These are phyloP conservation scores for Leishmania gerbilli DNA, from an alignment of 208 protist species.

Conservation along the genomic window DNA sequence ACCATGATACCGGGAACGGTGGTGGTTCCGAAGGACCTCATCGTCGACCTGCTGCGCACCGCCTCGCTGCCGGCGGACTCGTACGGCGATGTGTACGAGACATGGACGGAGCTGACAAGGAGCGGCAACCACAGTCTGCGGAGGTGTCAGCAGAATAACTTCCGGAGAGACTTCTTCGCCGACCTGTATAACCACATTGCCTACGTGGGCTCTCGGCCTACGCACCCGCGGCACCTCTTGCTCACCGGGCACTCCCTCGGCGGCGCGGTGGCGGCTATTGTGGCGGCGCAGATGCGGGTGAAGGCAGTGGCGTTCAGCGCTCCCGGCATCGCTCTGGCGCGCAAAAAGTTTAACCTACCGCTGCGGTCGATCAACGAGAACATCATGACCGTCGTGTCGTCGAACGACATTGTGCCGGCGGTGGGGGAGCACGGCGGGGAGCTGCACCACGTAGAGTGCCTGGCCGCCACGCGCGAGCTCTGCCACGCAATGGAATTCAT, in stretches of 20 bases:
- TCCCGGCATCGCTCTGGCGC: constrained; percentile 65
- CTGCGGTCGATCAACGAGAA: constrained; percentile 50
- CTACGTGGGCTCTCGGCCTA: constrained; percentile 42
- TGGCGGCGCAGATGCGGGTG: constrained; percentile 63
- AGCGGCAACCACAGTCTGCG: constrained; percentile 50
- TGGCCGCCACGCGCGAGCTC: constrained; percentile 62
- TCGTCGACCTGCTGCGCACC: constrained; percentile 57
- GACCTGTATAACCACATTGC: constrained; percentile 77
- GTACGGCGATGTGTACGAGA: constrained; percentile 18
- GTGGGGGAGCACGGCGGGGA: constrained; percentile 69
- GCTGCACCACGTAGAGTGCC: constrained; percentile 76
- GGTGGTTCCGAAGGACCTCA: constrained; percentile 62
- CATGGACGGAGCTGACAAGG: constrained; percentile 16
- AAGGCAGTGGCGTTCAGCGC: constrained; percentile 72
- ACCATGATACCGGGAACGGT: constrained; percentile 57
- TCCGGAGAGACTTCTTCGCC: constrained; percentile 72
- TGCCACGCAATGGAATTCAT: constrained; percentile 87
- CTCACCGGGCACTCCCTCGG: constrained; percentile 86
- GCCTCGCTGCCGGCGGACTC: constrained; percentile 47
- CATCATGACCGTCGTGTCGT: constrained; percentile 63
- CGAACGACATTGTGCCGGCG: constrained; percentile 74
- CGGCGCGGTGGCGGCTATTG: constrained; percentile 69
- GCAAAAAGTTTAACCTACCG: constrained; percentile 53
- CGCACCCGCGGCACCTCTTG: constrained; percentile 46
- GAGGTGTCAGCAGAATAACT: constrained; percentile 78